These are phyloP conservation scores for Eruca vesicaria DNA, from an alignment of 441 rosid genomes.

Conservation along the genomic window DNA sequence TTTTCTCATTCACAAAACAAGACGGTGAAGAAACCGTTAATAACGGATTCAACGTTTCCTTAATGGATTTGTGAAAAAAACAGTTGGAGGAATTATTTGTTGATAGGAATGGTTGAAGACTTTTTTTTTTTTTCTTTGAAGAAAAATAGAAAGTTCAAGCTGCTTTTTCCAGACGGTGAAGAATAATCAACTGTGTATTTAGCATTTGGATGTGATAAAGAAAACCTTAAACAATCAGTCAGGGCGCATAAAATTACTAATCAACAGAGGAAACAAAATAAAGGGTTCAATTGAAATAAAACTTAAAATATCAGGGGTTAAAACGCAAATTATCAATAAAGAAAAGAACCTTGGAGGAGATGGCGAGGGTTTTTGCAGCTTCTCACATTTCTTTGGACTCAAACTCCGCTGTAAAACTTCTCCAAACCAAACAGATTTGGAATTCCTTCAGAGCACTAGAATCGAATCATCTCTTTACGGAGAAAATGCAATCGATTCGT, in stretches of 20 bases:
- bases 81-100: background rate
- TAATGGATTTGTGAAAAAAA: background rate
- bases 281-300: background rate
- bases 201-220: too few species aligned
- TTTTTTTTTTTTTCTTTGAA: background rate
- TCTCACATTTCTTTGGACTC: background rate
- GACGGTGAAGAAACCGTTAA: background rate
- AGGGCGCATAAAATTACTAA: background rate
- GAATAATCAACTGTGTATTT: background rate
- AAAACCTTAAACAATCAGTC: background rate
- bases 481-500: slow-evolving; percentile 39
- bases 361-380: slow-evolving; percentile 25
- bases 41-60: background rate
- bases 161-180: background rate
- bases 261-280: background rate
- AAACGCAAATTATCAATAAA: slow-evolving; percentile 9
- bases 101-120: background rate
- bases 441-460: background rate
- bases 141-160: background rate
- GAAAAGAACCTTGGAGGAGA: background rate
- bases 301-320: background rate
- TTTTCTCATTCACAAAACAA: background rate
- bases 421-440: background rate
- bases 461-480: background rate
- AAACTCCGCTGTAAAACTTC: background rate